A percentile compares a stretch with the other conserved stretches of the same genome.
Conservation (phyloP, 2,329 filamentous ascomycete genomes). For the Alternaria rosae region DNA sequence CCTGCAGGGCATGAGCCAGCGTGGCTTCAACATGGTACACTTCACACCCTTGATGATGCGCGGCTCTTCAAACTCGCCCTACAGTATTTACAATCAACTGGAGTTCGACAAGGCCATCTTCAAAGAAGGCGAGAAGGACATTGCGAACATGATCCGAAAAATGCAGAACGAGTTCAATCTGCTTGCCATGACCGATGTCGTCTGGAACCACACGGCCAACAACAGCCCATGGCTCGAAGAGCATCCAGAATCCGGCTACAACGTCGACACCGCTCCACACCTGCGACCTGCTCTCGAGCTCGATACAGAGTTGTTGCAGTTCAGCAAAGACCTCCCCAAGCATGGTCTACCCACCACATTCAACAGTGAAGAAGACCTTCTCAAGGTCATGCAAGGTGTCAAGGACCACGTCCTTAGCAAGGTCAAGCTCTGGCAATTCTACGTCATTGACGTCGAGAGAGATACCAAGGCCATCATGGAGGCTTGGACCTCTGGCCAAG, state of each 20-base stretch:
- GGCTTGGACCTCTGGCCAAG: constrained; percentile 72
- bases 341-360: constrained; percentile 80
- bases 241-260: constrained; percentile 96
- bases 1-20: constrained; percentile 82
- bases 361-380: constrained; percentile 73
- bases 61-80: constrained; percentile 92
- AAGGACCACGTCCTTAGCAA: constrained; percentile 80
- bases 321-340: constrained; percentile 66
- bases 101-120: constrained; percentile 84
- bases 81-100: constrained; percentile 94
- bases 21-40: constrained; percentile 99
- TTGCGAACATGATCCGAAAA: constrained; percentile 76
- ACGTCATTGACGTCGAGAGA: constrained; percentile 79
- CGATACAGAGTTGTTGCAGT: constrained; percentile 75
- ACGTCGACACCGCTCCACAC: constrained; percentile 84
- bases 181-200: constrained; percentile 91
- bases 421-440: constrained; percentile 92
- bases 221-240: constrained; percentile 94
- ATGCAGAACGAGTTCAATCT: constrained; percentile 87
- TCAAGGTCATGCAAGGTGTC: constrained; percentile 82
- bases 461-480: constrained; percentile 73
- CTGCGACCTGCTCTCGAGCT: constrained; percentile 73
- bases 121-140: constrained; percentile 82
- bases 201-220: constrained; percentile 96
- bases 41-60: constrained; percentile 93